These are phyloP conservation scores for Sinapis alba DNA, from an alignment of 441 rosid species.

Conservation along the genomic window DNA sequence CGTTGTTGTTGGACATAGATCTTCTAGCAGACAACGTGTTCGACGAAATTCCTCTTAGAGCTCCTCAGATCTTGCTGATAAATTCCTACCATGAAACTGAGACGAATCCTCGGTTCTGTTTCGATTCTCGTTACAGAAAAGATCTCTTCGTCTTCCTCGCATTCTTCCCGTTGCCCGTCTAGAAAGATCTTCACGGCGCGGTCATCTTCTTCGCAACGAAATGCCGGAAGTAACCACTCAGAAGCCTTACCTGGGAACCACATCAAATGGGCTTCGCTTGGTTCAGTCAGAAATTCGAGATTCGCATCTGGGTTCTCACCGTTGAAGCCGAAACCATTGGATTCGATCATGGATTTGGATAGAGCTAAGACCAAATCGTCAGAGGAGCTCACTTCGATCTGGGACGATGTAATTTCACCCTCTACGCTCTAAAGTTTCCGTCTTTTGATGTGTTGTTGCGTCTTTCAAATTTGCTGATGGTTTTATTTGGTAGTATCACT, in stretches of 20 bases:
- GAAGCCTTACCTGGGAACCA: conserved; percentile 54
- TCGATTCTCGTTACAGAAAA: conserved; percentile 6
- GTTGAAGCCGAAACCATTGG: conserved; percentile 77
- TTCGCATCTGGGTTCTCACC: conserved; percentile 87
- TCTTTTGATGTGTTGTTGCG: background rate
- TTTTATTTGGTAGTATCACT: conserved; percentile 63
- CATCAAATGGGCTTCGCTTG: conserved; percentile 64
- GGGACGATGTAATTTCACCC: conserved; percentile 72
- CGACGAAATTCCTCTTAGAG: conserved; percentile 29
- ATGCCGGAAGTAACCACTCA: conserved; percentile 19
- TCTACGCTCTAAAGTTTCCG: background rate
- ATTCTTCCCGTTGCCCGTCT: conserved; percentile 20
- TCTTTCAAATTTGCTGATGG: conserved; percentile 11
- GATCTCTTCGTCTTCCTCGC: conserved; percentile 28
- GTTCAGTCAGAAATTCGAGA: conserved; percentile 62
- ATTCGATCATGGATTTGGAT: conserved; percentile 79
- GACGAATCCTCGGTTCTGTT: conserved; percentile 27
- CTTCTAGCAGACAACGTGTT: conserved; percentile 11
- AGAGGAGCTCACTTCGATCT: conserved; percentile 75
- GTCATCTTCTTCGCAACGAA: conserved; percentile 30
- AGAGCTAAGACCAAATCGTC: conserved; percentile 65
- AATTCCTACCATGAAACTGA: conserved; percentile 18
- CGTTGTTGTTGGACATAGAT: background rate
- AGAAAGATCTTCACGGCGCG: conserved; percentile 41
- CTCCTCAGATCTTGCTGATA: background rate